Evolutionary conservation across 176 grass and related monocot species (phyloP).

Genomic region (Musa beccarii): DNA sequence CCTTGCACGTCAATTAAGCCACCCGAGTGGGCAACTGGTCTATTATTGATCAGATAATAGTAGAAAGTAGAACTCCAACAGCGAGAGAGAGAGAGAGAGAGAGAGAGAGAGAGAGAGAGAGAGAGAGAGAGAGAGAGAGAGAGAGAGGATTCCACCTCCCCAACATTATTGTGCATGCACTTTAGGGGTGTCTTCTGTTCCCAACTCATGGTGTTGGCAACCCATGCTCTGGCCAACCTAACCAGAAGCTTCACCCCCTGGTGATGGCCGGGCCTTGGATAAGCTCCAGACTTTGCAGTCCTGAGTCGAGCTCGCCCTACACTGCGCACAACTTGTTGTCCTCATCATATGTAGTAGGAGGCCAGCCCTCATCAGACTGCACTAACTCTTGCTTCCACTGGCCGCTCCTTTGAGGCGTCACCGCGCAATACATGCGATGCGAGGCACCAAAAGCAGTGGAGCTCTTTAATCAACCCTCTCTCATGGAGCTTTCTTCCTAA

Average conservation of each 20-base stretch:
- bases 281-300: background rate
- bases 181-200: background rate
- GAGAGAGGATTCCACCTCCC: background rate
- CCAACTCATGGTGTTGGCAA: background rate
- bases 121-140: background rate
- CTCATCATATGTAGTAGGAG: background rate
- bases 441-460: background rate
- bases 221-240: too few relatives aligned
- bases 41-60: too few relatives aligned
- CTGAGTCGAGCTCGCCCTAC: too few relatives aligned
- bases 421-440: background rate
- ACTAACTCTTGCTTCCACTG: slow-evolving; percentile 17
- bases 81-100: background rate
- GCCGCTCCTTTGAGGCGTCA: background rate
- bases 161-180: slow-evolving; percentile 4
- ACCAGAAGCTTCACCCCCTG: too few relatives aligned
- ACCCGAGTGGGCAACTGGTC: too few relatives aligned
- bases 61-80: background rate
- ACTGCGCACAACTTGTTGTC: background rate
- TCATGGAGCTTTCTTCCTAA: background rate
- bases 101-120: background rate
- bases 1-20: background rate
- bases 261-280: too few relatives aligned
- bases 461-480: background rate
- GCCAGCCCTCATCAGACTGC: slow-evolving; percentile 7